Percentiles rank a stretch among this genome's conserved stretches.
phyloP scores from a whole-genome alignment of 306 rosid genomes.

The Inga leiocalycina region DNA sequence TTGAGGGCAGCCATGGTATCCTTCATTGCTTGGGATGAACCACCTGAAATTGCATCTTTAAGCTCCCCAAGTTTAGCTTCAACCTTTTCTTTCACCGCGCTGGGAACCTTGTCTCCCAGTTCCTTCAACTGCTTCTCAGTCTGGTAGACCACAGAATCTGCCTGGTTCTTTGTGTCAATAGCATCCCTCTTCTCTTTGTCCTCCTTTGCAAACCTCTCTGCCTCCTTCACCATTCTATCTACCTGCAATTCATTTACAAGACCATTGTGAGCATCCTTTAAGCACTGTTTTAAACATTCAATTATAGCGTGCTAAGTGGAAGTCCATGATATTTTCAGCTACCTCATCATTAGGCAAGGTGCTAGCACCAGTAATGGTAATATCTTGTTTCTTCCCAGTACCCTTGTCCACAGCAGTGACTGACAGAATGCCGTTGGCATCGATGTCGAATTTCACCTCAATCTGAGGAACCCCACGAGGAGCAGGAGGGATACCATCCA shows the following conservation, averaged over 20 bases:
- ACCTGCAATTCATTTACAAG: constrained; percentile 53
- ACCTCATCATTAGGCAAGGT: constrained; percentile 96
- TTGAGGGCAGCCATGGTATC: constrained; percentile 92
- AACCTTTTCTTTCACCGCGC: constrained; percentile 90
- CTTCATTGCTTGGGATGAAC: constrained; percentile 73
- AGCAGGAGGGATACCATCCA: constrained; percentile 95
- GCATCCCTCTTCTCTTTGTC: constrained; percentile 96
- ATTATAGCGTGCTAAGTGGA: not conserved
- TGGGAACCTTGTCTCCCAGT: constrained; percentile 89
- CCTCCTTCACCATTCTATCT: constrained; percentile 78
- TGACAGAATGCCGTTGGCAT: constrained; percentile 90
- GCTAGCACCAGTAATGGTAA: constrained; percentile 97
- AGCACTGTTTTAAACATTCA: not conserved
- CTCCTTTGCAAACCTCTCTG: constrained; percentile 77
- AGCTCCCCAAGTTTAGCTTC: constrained; percentile 85
- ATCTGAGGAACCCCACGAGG: constrained; percentile 98
- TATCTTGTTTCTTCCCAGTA: constrained; percentile 92
- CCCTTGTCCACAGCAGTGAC: constrained; percentile 94
- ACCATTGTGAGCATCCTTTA: constrained; percentile 12
- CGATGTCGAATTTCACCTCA: constrained; percentile 95
- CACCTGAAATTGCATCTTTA: constrained; percentile 78
- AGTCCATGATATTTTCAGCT: constrained; percentile 9
- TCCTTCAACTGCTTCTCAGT: constrained; percentile 95
- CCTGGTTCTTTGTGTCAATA: constrained; percentile 91
- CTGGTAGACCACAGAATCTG: constrained; percentile 91